Conservation (phyloP, 768 basidiomycete genomes). For the Mycena epipterygia region DNA sequence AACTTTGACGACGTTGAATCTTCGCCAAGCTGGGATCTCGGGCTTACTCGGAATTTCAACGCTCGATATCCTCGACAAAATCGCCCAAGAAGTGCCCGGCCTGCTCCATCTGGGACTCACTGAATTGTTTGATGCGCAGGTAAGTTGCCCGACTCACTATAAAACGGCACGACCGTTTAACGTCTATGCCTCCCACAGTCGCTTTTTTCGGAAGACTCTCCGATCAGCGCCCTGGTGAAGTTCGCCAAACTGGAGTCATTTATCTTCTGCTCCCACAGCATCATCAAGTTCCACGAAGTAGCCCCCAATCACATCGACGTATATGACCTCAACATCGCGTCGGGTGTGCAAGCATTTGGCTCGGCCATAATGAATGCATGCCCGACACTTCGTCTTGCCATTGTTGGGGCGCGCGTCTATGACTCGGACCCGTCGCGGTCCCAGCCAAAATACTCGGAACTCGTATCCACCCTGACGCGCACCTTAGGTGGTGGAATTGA, state of each 20-base stretch:
- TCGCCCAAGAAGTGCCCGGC: background rate
- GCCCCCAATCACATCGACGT: background rate
- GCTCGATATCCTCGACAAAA: background rate
- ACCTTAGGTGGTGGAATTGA: background rate
- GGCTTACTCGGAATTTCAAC: background rate
- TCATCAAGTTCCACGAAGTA: background rate
- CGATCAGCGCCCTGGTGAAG: background rate
- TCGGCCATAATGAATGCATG: background rate
- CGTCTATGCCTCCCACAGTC: background rate
- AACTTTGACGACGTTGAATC: conserved; percentile 15
- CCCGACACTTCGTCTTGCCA: background rate
- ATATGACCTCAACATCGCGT: background rate
- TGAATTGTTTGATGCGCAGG: background rate
- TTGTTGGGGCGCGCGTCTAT: conserved; percentile 1
- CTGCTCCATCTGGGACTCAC: conserved; percentile 11
- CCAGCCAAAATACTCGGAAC: background rate
- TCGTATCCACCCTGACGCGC: conserved; percentile 1
- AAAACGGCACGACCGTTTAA: background rate
- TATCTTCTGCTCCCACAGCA: background rate
- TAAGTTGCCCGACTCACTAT: background rate
- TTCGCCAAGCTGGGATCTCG: background rate
- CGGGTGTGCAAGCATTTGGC: background rate
- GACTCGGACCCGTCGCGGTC: background rate
- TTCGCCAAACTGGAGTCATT: conserved; percentile 5
- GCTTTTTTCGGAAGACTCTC: background rate